Evolutionary conservation across 306 rosid species (phyloP), one percentile per base, ranked within the genome.

Genomic region (Pterocarpus santalinus): DNA sequence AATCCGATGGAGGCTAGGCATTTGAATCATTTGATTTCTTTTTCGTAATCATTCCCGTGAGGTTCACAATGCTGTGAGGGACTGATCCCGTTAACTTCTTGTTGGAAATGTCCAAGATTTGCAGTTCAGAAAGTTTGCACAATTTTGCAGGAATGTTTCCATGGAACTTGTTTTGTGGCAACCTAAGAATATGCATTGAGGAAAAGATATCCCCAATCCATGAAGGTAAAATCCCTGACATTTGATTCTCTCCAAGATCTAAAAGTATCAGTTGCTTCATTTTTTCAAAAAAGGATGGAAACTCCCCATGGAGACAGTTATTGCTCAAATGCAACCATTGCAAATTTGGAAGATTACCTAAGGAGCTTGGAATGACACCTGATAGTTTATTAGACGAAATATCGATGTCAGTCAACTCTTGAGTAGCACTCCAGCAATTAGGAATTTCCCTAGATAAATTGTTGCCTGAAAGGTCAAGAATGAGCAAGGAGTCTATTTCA

Each of bases 391-490:
- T 77, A 0, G 61, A 52, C 4, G 79, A 57, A 7, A 81, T 43
- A 47, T 33, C 41, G 36, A 81, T 41, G 8, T 4, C 69, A 52
- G 14, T 17, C 39, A 55, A 36, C 12, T 0, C 2, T 30, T 41
- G 74, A 39, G 39, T 30, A 10, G 12, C 10, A 10, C 8, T 77
- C 80, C 78, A 77, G 30, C 76, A 65, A 41, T 80, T 34, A 3
- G 77, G 80, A 60, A 83, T 65, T 17, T 33, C 7, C 1, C 83
- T 85, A 39, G n/a, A 12, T 34, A 86, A 63, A 14, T 58, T 65
- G 36, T 86, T 86, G 7, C 4, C 12, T 3, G 87, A 83, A 73
- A 86, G 85, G 66, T 80, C 64, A 57, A 86, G 17, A 22, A 33
- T 3, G 57, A 44, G 30, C 60, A 83, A 43, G 39, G 3, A 36